Percentiles rank a stretch among this genome's conserved stretches.
Evolutionary conservation across 23 red algal species (phyloP).

Genomic region (Gracilaria domingensis): DNA sequence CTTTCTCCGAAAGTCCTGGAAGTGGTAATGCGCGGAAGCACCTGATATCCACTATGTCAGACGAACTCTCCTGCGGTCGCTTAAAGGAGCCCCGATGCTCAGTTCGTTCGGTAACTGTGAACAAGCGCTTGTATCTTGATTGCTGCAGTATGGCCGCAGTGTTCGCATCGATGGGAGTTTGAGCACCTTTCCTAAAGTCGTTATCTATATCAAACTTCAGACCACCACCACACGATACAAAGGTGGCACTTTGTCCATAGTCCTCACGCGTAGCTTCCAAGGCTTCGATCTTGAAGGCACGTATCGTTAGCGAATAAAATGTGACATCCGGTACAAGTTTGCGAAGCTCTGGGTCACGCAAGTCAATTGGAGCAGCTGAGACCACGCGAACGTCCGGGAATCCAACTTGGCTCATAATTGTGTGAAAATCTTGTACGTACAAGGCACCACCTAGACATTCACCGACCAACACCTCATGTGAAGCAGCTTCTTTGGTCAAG

Average conservation of each 20-base stretch:
- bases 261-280: conserved; percentile 80
- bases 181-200: conserved; percentile 55
- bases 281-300: conserved; percentile 75
- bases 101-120: conserved; percentile 47
- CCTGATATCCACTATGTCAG: background rate
- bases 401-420: conserved; percentile 73
- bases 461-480: conserved; percentile 70
- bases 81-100: conserved; percentile 72
- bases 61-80: background rate
- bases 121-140: conserved; percentile 51
- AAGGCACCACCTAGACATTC: conserved; percentile 89
- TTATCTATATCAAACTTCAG: conserved; percentile 73
- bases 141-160: conserved; percentile 78
- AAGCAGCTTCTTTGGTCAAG: conserved; percentile 57
- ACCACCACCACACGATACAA: conserved; percentile 50
- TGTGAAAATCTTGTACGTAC: conserved; percentile 84
- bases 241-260: conserved; percentile 87
- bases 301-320: conserved; percentile 87
- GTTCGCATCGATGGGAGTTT: conserved; percentile 76
- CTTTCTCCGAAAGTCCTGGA: background rate
- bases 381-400: conserved; percentile 84
- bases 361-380: conserved; percentile 58
- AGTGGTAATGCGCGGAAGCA: conserved; percentile 24
- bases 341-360: conserved; percentile 49
- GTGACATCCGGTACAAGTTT: conserved; percentile 71